These are phyloP conservation scores for Puccinia novopanici DNA, from an alignment of 1,284 basidiomycete genomes.

Conservation along the genomic window DNA sequence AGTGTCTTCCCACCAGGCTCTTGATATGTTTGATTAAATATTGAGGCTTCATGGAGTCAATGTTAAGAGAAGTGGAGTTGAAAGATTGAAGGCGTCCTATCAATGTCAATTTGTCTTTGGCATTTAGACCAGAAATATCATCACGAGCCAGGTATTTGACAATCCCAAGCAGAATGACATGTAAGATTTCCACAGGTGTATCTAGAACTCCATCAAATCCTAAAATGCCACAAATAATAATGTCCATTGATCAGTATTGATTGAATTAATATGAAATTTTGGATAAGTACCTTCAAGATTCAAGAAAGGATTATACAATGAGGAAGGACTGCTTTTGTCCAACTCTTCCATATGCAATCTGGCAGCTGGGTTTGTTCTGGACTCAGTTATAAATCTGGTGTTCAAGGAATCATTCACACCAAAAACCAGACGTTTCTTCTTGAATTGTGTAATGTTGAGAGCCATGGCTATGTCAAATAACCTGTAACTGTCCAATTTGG, in stretches of 20 bases:
- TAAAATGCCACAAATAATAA: too few relatives aligned
- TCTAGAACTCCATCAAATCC: not conserved
- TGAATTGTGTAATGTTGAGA: not conserved
- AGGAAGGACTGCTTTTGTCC: not conserved
- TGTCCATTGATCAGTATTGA: not conserved
- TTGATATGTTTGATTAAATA: slow-evolving; percentile 58
- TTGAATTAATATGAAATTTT: too few relatives aligned
- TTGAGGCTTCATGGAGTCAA: not conserved
- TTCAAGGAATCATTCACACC: not conserved
- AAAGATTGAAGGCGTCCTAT: too few relatives aligned
- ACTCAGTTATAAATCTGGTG: not conserved
- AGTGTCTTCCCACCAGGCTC: too few relatives aligned
- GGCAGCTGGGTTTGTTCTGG: not conserved
- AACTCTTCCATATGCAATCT: not conserved
- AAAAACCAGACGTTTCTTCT: not conserved
- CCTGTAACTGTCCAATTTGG: too few relatives aligned
- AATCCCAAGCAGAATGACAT: slow-evolving; percentile 60
- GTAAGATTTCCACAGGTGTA: slow-evolving; percentile 60
- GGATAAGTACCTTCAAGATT: not conserved
- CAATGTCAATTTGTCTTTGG: too few relatives aligned
- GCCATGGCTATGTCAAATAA: too few relatives aligned
- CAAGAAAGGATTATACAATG: not conserved
- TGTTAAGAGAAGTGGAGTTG: not conserved
- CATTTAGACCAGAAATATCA: not conserved
- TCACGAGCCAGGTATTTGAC: slow-evolving; percentile 61